Conservation (phyloP, 1,284 basidiomycete genomes). For the Boletus calvinii region DNA sequence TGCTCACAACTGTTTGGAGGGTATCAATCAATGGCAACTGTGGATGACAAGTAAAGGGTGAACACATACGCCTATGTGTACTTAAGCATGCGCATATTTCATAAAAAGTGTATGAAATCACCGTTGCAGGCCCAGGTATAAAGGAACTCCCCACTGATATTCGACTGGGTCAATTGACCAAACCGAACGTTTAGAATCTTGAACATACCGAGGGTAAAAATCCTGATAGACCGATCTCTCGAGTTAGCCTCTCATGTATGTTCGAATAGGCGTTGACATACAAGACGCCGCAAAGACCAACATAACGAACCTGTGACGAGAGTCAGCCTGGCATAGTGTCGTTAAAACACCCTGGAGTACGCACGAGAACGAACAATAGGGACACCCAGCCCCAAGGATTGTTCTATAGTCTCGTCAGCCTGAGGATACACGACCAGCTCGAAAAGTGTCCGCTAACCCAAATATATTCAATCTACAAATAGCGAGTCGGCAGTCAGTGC, state of each 20-base stretch:
- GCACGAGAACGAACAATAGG: conserved; percentile 6
- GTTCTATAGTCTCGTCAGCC: conserved; percentile 3
- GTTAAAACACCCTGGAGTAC: not conserved
- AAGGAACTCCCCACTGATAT: conserved; percentile 6
- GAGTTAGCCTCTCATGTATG: not conserved
- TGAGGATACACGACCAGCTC: not conserved
- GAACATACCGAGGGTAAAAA: not conserved
- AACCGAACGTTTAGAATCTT: not conserved
- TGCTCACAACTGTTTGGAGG: conserved; percentile 8
- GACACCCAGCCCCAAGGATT: conserved; percentile 6
- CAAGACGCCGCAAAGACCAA: not conserved
- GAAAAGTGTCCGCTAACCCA: conserved; percentile 2
- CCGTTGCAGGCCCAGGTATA: conserved; percentile 3
- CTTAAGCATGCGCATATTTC: not conserved
- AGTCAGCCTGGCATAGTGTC: not conserved
- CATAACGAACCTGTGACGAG: conserved; percentile 5
- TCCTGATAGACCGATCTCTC: not conserved
- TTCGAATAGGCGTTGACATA: not conserved
- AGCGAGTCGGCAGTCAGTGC: not conserved
- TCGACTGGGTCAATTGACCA: not conserved
- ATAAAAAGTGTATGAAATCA: not conserved
- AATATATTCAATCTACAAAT: conserved; percentile 9
- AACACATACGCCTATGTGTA: not conserved
- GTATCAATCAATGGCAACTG: not conserved
- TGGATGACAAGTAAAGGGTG: not conserved